Evolutionary conservation across 495 filamentous ascomycete species (phyloP).

Genomic region (Extremus antarcticus): DNA sequence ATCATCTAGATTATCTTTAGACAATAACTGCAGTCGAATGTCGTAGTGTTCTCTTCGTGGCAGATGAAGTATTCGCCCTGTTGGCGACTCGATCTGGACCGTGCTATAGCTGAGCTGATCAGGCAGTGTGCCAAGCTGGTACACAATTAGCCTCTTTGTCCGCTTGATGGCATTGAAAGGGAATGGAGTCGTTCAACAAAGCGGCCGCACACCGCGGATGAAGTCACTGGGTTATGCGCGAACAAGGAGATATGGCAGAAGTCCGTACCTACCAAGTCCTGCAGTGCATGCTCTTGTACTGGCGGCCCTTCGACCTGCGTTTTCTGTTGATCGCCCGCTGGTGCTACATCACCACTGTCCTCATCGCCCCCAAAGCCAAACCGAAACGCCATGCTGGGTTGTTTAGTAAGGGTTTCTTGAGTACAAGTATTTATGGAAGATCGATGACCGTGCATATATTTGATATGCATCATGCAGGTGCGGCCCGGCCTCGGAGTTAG

Average conservation of each 20-base stretch:
- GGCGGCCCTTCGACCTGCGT: not conserved
- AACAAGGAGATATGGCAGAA: not conserved
- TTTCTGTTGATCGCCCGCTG: conserved; percentile 1
- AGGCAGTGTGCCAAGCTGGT: conserved; percentile 55
- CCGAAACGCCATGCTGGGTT: conserved; percentile 45
- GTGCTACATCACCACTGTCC: conserved; percentile 46
- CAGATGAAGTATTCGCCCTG: conserved; percentile 42
- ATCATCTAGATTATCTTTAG: conserved; percentile 48
- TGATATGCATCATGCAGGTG: too few species aligned
- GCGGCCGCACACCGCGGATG: not conserved
- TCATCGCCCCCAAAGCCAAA: conserved; percentile 80
- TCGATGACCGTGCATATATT: too few species aligned
- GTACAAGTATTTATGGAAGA: too few species aligned
- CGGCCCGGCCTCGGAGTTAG: too few species aligned
- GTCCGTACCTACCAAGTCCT: conserved; percentile 21
- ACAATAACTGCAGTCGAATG: conserved; percentile 86
- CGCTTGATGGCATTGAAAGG: too few species aligned
- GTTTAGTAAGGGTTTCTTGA: too few species aligned
- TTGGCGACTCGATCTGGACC: conserved; percentile 42
- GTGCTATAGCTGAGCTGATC: conserved; percentile 66
- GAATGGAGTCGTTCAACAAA: too few species aligned
- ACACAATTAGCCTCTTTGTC: too few species aligned
- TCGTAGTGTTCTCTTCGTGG: conserved; percentile 88
- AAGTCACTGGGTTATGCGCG: too few species aligned
- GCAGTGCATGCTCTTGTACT: conserved; percentile 17